Evolutionary conservation across 305 asterid species (phyloP), one percentile per base, ranked within the genome.

Genomic region (Fraxinus paxiana): DNA sequence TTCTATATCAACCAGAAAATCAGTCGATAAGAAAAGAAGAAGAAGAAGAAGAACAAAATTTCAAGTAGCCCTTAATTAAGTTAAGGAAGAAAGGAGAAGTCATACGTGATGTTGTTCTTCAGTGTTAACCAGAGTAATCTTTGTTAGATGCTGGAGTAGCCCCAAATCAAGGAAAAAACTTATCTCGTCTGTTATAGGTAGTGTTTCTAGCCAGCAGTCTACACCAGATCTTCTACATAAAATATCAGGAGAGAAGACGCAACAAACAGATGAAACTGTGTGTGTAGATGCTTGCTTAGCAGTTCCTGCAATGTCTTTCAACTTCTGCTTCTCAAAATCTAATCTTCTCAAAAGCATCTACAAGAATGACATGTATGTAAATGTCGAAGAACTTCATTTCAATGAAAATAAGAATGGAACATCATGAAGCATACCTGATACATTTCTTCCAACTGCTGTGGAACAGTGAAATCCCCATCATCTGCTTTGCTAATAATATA

Each of bases 401-500:
- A 67, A 38, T 51, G 56, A 34, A 63, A 31, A 71, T 43, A 80
- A 84, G 74, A 84, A 72, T 5, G 41, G n/a, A 30, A 61, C 22
- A 35, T 73, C 76, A 80, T 35, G 78, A 74, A 76, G 71, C 77
- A 81, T 80, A 90, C 97, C 97, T 87, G 93, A 86, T 90, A 87
- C 90, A 94, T 93, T 77, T 91, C 98, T 80, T 94, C 96, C 90
- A 96, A 82, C 87, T 89, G 90, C 84, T 80, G 90, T 56, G 87
- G 82, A 85, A 82, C 82, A 30, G 89, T 84, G 77, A 82, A 73
- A 77, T 86, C 89, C 78, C 77, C 85, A 46, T 80, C 88, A 71
- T 84, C 89, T 65, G 86, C 84, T 82, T 88, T 84, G 54, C 87
- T 87, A 81, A 87, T 81, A 78, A 94, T 71, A 87, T 83, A 93